Conservation (phyloP, 2,329 filamentous ascomycete species). For the Phoma herbarum region DNA sequence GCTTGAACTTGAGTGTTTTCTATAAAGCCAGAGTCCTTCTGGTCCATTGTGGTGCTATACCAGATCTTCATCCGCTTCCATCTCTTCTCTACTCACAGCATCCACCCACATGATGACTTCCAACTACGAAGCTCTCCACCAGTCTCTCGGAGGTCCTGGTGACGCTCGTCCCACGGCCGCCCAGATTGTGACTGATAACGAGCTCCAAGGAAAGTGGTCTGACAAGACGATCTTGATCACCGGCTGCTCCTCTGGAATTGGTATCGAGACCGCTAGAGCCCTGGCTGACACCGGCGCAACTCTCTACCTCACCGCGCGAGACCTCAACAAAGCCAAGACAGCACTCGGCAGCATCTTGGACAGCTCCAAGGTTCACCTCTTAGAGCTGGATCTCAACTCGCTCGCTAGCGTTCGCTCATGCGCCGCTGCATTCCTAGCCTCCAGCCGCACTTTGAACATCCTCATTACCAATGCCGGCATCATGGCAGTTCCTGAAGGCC, state of each 20-base stretch:
- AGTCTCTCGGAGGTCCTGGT: background rate
- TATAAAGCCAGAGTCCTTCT: background rate
- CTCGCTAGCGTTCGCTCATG: conserved; percentile 1
- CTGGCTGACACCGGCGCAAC: conserved; percentile 54
- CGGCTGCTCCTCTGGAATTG: conserved; percentile 40
- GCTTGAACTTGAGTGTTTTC: background rate
- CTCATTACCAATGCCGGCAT: background rate
- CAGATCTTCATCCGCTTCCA: background rate
- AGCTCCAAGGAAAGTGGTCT: background rate
- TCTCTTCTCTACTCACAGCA: background rate
- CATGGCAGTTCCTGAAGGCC: background rate
- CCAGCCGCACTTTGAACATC: background rate
- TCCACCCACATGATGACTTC: background rate
- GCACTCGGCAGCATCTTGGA: background rate
- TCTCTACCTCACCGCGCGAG: background rate
- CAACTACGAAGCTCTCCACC: conserved; percentile 1
- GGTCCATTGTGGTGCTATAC: background rate
- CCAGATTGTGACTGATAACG: conserved; percentile 1
- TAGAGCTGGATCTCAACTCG: background rate
- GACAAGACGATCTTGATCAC: conserved; percentile 41
- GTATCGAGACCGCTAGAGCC: conserved; percentile 46
- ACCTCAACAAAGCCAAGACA: background rate
- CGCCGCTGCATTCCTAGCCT: background rate
- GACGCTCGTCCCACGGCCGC: background rate
- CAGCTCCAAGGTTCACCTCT: background rate